Conservation (phyloP, 345 rosid genomes). For the Lagerstroemia speciosa region DNA sequence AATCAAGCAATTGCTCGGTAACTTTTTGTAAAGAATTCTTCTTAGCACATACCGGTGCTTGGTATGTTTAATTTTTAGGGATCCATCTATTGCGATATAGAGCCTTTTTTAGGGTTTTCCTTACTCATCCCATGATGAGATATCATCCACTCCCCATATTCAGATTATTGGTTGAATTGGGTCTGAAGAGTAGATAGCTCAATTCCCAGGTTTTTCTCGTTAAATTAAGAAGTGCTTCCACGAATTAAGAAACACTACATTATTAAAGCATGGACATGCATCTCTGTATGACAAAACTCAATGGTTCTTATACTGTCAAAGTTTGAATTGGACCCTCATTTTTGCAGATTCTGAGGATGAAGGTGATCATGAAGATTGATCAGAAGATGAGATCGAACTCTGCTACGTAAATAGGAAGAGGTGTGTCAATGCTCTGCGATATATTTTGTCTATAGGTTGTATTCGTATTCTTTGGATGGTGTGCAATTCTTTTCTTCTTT, state of each 20-base stretch:
- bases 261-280: neutral
- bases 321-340: neutral
- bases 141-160: neutral
- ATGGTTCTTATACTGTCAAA: neutral
- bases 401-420: neutral
- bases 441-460: neutral
- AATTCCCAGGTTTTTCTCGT: neutral
- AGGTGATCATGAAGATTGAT: constrained; percentile 42
- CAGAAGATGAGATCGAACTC: neutral
- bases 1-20: neutral
- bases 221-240: neutral
- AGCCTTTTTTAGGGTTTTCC: neutral
- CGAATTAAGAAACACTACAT: neutral
- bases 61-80: neutral
- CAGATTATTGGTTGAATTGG: neutral
- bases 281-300: neutral
- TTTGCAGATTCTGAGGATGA: constrained; percentile 39
- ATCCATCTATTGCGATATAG: neutral
- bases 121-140: neutral
- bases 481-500: neutral
- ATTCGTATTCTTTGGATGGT: neutral
- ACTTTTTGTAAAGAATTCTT: neutral
- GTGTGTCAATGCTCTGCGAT: neutral
- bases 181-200: neutral
- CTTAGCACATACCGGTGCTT: neutral